Base-by-base conservation (phyloP, 2,329 filamentous ascomycete genomes). In the Orbilia ellipsospora region DNA sequence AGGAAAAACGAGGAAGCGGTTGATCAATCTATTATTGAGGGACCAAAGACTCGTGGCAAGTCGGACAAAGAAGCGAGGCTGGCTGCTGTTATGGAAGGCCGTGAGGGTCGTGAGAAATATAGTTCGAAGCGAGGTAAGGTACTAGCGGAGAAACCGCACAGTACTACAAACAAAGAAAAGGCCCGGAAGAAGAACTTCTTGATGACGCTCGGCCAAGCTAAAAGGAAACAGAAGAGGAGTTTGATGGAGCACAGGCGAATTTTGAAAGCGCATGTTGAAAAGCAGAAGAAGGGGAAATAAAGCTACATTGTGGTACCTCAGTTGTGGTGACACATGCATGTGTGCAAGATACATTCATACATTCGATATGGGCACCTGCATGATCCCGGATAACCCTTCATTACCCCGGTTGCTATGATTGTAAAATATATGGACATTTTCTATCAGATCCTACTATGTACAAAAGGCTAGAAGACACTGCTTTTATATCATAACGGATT, bases 161-260 rank as follows among this genome's bases (percentile, higher is more conserved):
- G 92, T 82, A 94, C 93, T 44, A 98, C 94, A 78, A 99, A 99
- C 84, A 92, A 92, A 85, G 95, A 99, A 86, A 99, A 99, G 88
- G 89, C 92, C 50, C 87, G 94, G 79, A 93, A 92, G 87, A 99
- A 99, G 91, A 99, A 99, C 83, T 96, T 99, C 84, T 82, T 99
- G 80, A 99, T 99, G 95, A 98, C 94, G 45, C 84, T 99, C 74
- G 92, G 94, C 73, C 98, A 99, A 86, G 95, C 95, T 10, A 96
- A 95, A 86, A 88, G 87, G 79, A 99, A 98, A 87, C 91, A 95
- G 81, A 97, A 97, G 90, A 88, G 94, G 81, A 97, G 93, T 87
- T 84, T 99, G 83, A 88, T 92, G 12, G 90, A 97, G 83, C 93
- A 93, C 78, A 88, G 88, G 81, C 93, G 90, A 84, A 88, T 93